Conservation (phyloP, 768 basidiomycete genomes). For the Lentinula raphanica region DNA sequence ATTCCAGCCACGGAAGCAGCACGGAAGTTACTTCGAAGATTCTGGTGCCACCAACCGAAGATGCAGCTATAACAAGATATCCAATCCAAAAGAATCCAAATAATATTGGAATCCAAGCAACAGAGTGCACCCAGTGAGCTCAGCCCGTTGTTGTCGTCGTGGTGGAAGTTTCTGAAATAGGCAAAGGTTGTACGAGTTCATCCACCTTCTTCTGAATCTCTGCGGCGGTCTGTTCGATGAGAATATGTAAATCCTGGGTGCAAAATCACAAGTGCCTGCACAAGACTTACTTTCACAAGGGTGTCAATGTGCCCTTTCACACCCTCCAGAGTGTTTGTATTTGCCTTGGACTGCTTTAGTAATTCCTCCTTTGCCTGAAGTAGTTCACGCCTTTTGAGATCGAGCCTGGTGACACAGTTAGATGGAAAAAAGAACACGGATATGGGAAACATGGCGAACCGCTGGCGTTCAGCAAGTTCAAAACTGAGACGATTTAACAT, state of each 20-base stretch:
- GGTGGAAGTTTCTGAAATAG: slow-evolving; percentile 11
- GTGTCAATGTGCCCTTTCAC: slow-evolving; percentile 75
- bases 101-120: too few relatives aligned
- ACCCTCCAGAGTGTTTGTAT: slow-evolving; percentile 65
- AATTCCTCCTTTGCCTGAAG: slow-evolving; percentile 69
- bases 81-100: too few relatives aligned
- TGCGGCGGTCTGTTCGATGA: slow-evolving; percentile 47
- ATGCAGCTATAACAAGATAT: too few relatives aligned
- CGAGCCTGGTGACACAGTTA: slow-evolving; percentile 45
- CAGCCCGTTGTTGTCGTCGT: neutral
- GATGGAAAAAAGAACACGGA: slow-evolving; percentile 11
- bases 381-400: slow-evolving; percentile 66
- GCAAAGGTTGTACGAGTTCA: slow-evolving; percentile 51
- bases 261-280: slow-evolving; percentile 10
- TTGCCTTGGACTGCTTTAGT: slow-evolving; percentile 74
- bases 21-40: too few relatives aligned
- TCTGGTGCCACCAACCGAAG: too few relatives aligned
- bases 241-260: slow-evolving; percentile 3
- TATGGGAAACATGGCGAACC: slow-evolving; percentile 39
- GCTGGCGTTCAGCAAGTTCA: slow-evolving; percentile 82
- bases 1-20: too few relatives aligned
- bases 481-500: slow-evolving; percentile 87
- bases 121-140: neutral
- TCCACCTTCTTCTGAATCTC: slow-evolving; percentile 76
- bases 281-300: slow-evolving; percentile 57